Evolutionary conservation across 108 stramenopile genomes (phyloP).

Genomic region (Seminavis robusta): DNA sequence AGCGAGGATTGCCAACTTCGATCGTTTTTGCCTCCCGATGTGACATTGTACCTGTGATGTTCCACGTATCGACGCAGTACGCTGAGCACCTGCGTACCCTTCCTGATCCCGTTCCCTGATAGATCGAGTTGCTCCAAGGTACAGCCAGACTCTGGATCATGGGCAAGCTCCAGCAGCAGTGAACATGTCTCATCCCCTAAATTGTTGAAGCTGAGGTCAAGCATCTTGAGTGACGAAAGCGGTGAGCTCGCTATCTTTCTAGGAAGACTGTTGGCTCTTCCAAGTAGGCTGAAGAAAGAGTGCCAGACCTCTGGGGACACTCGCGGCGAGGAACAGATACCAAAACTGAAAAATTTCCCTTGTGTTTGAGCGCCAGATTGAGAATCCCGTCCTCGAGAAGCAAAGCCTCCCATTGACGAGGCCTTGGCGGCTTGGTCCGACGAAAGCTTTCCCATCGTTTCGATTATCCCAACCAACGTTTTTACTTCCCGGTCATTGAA

Average conservation of each 20-base stretch:
- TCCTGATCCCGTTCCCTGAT: conserved; percentile 47
- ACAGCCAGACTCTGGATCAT: conserved; percentile 45
- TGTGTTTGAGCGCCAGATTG: conserved; percentile 25
- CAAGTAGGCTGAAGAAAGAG: conserved; percentile 43
- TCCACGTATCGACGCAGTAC: conserved; percentile 37
- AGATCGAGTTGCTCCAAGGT: conserved; percentile 54
- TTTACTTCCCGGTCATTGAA: conserved; percentile 40
- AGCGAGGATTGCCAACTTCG: conserved; percentile 45
- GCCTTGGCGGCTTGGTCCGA: conserved; percentile 21
- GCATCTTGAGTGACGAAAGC: conserved; percentile 33
- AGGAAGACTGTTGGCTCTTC: conserved; percentile 6
- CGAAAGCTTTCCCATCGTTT: conserved; percentile 51
- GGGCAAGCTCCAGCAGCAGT: conserved; percentile 37
- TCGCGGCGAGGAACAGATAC: conserved; percentile 42
- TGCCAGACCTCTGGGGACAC: conserved; percentile 28
- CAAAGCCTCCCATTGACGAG: neutral
- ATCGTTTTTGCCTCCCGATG: conserved; percentile 15
- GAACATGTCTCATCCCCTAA: conserved; percentile 52
- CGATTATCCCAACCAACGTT: conserved; percentile 40
- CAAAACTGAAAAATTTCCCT: conserved; percentile 44
- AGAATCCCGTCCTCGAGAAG: neutral
- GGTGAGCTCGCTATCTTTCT: conserved; percentile 13
- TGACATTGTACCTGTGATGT: conserved; percentile 38
- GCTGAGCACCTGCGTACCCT: conserved; percentile 29
- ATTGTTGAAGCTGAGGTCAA: conserved; percentile 57